Percentiles rank a stretch among this genome's conserved stretches.
These are phyloP conservation scores for Rubia balearica DNA, from an alignment of 305 asterid species.

Conservation along the genomic window DNA sequence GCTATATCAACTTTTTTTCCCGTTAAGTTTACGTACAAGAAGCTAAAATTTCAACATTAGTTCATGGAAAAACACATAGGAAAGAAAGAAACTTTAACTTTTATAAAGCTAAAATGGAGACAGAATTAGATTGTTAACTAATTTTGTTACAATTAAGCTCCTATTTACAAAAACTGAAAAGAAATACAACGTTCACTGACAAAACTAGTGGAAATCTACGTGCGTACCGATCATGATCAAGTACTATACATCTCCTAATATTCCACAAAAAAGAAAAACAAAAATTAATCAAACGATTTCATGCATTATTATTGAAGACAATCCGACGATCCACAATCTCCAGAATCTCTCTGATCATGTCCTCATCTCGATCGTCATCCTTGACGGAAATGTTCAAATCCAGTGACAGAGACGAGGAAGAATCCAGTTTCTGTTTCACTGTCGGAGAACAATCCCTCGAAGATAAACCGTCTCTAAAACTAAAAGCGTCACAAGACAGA, in stretches of 20 bases:
- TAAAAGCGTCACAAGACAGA: conserved; percentile 47
- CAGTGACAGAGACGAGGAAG: conserved; percentile 28
- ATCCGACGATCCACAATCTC: conserved; percentile 54
- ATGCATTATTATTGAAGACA: conserved; percentile 31
- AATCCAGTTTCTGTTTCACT: conserved; percentile 23
- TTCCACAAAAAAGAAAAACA: neutral
- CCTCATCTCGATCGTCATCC: conserved; percentile 27
- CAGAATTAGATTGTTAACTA: neutral
- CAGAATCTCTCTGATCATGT: conserved; percentile 44
- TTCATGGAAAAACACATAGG: neutral
- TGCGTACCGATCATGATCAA: neutral
- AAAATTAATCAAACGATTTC: neutral
- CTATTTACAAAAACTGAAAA: conserved; percentile 14
- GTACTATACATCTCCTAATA: conserved; percentile 1
- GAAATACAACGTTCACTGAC: neutral
- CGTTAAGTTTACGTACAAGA: neutral
- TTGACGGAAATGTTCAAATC: conserved; percentile 64
- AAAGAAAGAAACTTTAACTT: neutral
- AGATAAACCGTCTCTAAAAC: conserved; percentile 15
- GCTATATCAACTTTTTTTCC: neutral
- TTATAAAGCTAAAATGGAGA: neutral
- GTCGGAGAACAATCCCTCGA: conserved; percentile 51
- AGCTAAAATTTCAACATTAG: neutral
- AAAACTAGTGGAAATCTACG: neutral
- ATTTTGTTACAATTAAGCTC: neutral